Evolutionary conservation across 139 green algal genomes (phyloP), one percentile per base, ranked within the genome.

Genomic region (Chlamydomonas incerta): DNA sequence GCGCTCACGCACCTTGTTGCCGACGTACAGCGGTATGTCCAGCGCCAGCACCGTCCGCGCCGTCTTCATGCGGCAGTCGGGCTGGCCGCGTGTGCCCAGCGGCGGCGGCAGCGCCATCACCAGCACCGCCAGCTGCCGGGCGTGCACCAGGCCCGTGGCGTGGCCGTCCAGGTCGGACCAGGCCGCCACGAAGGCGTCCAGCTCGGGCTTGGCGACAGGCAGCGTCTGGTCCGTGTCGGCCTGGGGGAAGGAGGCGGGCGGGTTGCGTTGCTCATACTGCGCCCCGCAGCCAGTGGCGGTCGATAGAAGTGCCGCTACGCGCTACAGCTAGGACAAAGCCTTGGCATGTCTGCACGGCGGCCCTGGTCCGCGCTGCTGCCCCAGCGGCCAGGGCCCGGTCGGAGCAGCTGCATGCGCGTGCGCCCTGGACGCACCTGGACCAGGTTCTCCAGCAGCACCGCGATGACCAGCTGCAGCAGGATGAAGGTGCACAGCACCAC

Each of bases 401-500:
- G n/a, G n/a, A n/a, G n/a, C n/a, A n/a, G n/a, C n/a, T n/a, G n/a
- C n/a, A n/a, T n/a, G n/a, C n/a, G n/a, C n/a, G n/a, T n/a, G n/a
- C n/a, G n/a, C n/a, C n/a, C n/a, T n/a, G n/a, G n/a, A 62, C 60
- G 23, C 41, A 26, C 60, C 6, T 50, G 23, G 0, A 47, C 33
- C 29, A 90, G 83, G 79, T 87, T 87, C 4, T 90, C 86, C 70
- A 82, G 47, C 62, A 90, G 35, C 13, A 90, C 70, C 0, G 37
- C 86, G 24, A 97, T 95, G 24, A 97, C 89, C 63, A 97, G 88
- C 84, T 97, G 95, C 31, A 96, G 81, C 83, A 97, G 72, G 33
- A 97, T 85, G 79, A 96, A 91, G 46, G 84, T 84, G 82, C 89
- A 94, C n/a, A 96, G 70, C 15, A 96, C 20, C 20, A 96, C 87